Conservation (phyloP, 495 filamentous ascomycete genomes). For the Penicillium maclennaniae region DNA sequence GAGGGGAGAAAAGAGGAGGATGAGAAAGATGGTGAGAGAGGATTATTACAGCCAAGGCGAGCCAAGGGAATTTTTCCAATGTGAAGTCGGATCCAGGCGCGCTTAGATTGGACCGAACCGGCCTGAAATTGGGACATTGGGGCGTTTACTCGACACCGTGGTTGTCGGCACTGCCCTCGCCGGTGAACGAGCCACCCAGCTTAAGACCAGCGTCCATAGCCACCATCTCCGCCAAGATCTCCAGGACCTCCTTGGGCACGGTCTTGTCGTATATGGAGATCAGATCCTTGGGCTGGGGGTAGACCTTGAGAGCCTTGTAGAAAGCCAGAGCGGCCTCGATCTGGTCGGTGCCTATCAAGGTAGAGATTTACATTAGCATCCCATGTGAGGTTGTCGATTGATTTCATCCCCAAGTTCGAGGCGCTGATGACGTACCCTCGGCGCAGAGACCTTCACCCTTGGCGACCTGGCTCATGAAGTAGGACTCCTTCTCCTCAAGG, state of each 20-base stretch:
- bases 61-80: constrained; percentile 11
- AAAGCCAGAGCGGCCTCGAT: constrained; percentile 89
- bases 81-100: not conserved
- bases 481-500: constrained; percentile 84
- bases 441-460: constrained; percentile 73
- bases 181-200: constrained; percentile 49
- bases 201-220: constrained; percentile 75
- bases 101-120: not conserved
- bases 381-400: not conserved
- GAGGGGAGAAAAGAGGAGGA: not conserved
- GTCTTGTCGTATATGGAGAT: constrained; percentile 98
- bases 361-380: not conserved
- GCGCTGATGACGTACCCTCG: constrained; percentile 50
- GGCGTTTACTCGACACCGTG: constrained; percentile 39
- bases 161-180: constrained; percentile 34
- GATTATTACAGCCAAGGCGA: constrained; percentile 11
- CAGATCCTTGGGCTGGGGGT: constrained; percentile 86
- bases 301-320: constrained; percentile 97
- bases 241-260: constrained; percentile 89
- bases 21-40: not conserved
- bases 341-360: constrained; percentile 57
- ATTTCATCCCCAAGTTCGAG: not conserved
- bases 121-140: not conserved
- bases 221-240: constrained; percentile 97
- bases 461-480: constrained; percentile 94